Evolutionary conservation across 192 early-diverging fungal species (phyloP), one percentile per base, ranked within the genome.

Genomic region (Umbelopsis sp.): DNA sequence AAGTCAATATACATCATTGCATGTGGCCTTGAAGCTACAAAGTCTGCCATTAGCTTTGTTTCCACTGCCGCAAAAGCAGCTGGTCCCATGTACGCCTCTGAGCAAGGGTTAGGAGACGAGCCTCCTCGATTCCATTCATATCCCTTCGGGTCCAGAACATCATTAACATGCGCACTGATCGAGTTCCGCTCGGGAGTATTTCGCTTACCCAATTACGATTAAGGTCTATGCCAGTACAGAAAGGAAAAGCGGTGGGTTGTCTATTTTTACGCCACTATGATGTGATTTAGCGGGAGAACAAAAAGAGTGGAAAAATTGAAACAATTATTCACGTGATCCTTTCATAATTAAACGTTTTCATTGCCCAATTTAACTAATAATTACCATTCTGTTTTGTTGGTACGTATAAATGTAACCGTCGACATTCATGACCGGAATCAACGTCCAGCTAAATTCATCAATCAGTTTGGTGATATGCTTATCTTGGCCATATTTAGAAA

Each of bases 351-450:
- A 67, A 67, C 66, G 31, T 45, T 53, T 50, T 9, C 36, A 73
- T 11, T 41, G 11, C 21, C 45, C 31, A 41, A 75, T 45, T 51
- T 22, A 2, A 41, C 17, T 0, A 65, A 72, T 52, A 24, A 22
- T 49, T 71, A 71, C 73, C 86, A 87, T 87, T 31, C 86, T 69
- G 69, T 87, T 79, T 22, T 74, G 71, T 25, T 78, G 79, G 77
- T 84, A 82, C 21, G 89, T 80, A 75, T 82, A 88, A 20, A 78
- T 77, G 71, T 88, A 90, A 47, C 89, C 89, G 71, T 90, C 89
- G 5, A 84, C 84, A 47, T 90, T 90, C 47, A 90, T 62, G 43
- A 89, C 89, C 32, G 89, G 89, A 29, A 90, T 77, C 49, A 90
- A 81, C 7, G 77, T 73, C 70, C 84, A 87, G 62, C 81, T 80